These are phyloP conservation scores for Scheffersomyces titani DNA, from an alignment of 1,139 yeast genomes.

Conservation along the genomic window DNA sequence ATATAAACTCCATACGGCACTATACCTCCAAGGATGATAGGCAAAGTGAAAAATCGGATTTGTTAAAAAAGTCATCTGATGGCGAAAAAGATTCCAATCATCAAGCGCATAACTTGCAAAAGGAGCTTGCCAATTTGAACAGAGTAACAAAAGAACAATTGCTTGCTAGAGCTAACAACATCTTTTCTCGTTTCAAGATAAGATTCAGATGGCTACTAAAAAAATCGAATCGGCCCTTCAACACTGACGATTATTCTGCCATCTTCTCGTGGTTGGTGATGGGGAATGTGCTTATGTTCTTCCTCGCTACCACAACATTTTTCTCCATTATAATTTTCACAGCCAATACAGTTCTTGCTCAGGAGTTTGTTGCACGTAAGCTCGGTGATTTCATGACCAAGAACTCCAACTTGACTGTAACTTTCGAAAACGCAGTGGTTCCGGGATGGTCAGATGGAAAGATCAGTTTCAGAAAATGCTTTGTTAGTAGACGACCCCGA, in stretches of 20 bases:
- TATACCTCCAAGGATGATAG: background rate
- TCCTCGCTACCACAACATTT: conserved; percentile 89
- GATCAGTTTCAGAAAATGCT: conserved; percentile 80
- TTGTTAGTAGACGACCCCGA: conserved; percentile 81
- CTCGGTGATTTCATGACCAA: conserved; percentile 82
- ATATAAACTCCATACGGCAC: background rate
- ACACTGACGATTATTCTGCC: conserved; percentile 87
- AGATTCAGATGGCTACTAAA: conserved; percentile 72
- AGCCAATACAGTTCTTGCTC: conserved; percentile 84
- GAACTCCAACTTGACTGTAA: conserved; percentile 83
- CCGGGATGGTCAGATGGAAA: conserved; percentile 94
- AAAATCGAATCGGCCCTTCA: conserved; percentile 62
- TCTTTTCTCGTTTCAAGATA: conserved; percentile 52
- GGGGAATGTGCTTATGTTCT: conserved; percentile 76
- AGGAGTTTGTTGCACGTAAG: conserved; percentile 79
- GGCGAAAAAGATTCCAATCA: conserved; percentile 6
- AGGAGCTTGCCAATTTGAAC: conserved; percentile 1
- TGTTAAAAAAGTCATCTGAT: conserved; percentile 2
- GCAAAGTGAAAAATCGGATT: conserved; percentile 1
- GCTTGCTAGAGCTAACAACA: conserved; percentile 50
- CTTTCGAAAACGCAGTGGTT: conserved; percentile 91
- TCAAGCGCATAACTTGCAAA: background rate
- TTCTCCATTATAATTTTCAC: conserved; percentile 76
- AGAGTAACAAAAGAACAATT: conserved; percentile 49
- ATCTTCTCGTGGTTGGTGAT: conserved; percentile 88